Evolutionary conservation across 257 asterid genomes (phyloP).

Genomic region (Fraxinus cuspidata): DNA sequence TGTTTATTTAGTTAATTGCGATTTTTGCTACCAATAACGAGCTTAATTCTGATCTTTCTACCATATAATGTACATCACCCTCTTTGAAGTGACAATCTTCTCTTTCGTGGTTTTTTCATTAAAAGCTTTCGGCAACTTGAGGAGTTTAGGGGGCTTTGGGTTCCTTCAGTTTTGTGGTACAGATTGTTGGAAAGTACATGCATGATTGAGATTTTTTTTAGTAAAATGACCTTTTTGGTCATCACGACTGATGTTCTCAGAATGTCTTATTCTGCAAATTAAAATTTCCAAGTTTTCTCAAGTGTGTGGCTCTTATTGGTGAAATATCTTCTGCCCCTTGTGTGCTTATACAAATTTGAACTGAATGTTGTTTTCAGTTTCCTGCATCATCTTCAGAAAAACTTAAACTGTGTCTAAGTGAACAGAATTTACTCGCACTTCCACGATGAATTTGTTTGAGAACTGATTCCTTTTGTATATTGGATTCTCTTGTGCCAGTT

Average conservation of each 20-base stretch:
- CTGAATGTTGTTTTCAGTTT: background rate
- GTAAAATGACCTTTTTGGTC: background rate
- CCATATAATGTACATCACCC: background rate
- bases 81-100: no score
- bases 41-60: background rate
- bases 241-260: background rate
- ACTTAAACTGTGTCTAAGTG: background rate
- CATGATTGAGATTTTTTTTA: background rate
- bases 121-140: background rate
- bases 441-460: background rate
- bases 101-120: background rate
- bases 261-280: background rate
- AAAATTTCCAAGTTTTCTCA: background rate
- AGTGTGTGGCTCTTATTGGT: constrained; percentile 15
- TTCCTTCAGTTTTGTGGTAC: background rate
- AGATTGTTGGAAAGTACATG: background rate
- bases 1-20: background rate
- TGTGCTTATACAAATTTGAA: background rate
- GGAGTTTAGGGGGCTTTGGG: background rate
- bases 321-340: background rate
- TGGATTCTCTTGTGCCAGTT: background rate
- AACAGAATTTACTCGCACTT: background rate
- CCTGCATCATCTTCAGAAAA: background rate
- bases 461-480: background rate
- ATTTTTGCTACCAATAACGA: background rate